Evolutionary conservation across 805 yeast genomes (phyloP), one percentile per base, ranked within the genome.

Genomic region (Kodamaea neixiangensis): DNA sequence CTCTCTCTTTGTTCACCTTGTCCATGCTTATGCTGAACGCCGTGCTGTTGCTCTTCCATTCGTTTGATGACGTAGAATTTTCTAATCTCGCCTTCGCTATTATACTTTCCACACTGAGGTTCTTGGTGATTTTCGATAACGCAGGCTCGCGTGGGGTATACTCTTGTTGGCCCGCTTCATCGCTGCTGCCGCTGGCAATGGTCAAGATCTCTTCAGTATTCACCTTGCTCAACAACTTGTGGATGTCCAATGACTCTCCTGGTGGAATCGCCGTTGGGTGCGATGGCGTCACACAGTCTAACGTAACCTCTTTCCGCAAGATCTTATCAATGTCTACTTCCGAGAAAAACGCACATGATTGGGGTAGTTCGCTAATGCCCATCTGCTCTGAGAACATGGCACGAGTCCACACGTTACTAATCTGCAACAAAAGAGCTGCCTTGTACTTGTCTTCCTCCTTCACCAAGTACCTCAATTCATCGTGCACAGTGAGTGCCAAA

Each of bases 391-490:
- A 88, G 60, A 94, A 94, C 82, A 94, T 86, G 0, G 96, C 96
- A 53, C 99, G 76, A 0, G 98, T 93, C 99, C 99, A 94, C 3
- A 93, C 62, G 65, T 96, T 96, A 47, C 94, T 81, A 17, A 96
- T 80, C 64, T 94, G 99, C 44, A 94, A 72, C 1, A 96, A 82
- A 72, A 91, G 73, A 0, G 96, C 96, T 4, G 86, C 87, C 55
- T 82, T 77, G 59, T 88, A 88, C 59, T 80, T 79, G 59, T 94
- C 94, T 53, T 83, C 81, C 20, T 86, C 85, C 48, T 83, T 80
- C 1, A 83, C 89, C 56, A 94, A 63, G 62, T 85, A 94, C 53
- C 99, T 74, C 50, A 94, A 81, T 66, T 94, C 99, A 67, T 94
- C 99, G 66, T 94, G 99, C 18, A 94, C 97, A 0, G 98, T 90